Percentiles rank a stretch among this genome's conserved stretches.
Conservation (phyloP, 768 basidiomycete species). For the Psilocybe cyanescens region DNA sequence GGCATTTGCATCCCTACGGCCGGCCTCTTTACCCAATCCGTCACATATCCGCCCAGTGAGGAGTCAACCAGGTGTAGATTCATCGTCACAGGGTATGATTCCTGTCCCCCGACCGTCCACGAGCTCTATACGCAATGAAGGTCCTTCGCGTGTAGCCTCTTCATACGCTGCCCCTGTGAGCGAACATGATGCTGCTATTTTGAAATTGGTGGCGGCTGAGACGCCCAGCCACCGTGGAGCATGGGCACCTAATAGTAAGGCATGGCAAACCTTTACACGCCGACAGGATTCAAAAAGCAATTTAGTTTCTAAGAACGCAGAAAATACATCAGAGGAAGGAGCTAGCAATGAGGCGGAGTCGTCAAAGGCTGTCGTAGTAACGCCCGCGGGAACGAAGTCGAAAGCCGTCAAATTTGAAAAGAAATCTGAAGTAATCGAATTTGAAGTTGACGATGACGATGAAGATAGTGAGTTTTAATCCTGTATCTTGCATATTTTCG, state of each 20-base stretch:
- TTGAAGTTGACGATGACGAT: constrained; percentile 5
- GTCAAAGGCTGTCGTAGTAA: constrained; percentile 6
- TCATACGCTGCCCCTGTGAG: constrained; percentile 17
- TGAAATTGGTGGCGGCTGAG: constrained; percentile 69
- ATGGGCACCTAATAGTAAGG: constrained; percentile 65
- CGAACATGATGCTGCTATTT: constrained; percentile 44
- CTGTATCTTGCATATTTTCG: not conserved
- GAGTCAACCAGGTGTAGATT: constrained; percentile 40
- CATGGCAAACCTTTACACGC: constrained; percentile 66
- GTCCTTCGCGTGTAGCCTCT: constrained; percentile 14
- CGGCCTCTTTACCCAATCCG: constrained; percentile 69
- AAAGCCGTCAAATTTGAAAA: not conserved
- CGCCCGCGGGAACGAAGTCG: not conserved
- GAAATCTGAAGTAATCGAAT: not conserved
- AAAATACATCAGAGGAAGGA: constrained; percentile 30
- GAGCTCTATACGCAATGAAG: constrained; percentile 16
- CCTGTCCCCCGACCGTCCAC: constrained; percentile 27
- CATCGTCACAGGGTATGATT: constrained; percentile 37
- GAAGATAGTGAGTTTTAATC: constrained; percentile 2
- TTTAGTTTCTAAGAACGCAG: constrained; percentile 8
- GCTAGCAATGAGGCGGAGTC: constrained; percentile 33
- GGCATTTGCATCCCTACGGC: constrained; percentile 65
- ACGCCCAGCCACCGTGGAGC: constrained; percentile 73
- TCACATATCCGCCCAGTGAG: constrained; percentile 57
- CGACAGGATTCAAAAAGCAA: constrained; percentile 30